Percentiles rank a stretch among this genome's conserved stretches.
Evolutionary conservation across 345 rosid species (phyloP).

Genomic region (Gossypioides kirkii): DNA sequence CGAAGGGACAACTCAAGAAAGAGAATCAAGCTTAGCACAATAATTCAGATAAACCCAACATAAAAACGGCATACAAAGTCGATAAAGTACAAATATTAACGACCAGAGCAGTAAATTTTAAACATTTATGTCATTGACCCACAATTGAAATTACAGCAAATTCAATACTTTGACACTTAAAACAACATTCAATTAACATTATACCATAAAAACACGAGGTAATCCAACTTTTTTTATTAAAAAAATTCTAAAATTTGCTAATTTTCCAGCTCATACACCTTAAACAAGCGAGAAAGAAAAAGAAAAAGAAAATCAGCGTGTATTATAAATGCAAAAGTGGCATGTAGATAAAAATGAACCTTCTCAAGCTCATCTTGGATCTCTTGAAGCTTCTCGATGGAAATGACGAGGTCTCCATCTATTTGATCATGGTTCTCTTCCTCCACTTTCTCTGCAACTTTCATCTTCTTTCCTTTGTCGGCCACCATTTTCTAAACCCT

Average conservation of each 20-base stretch:
- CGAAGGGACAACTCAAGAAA: no score
- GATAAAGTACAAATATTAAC: neutral
- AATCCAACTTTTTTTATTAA: neutral
- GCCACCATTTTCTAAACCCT: neutral
- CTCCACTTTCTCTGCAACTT: constrained; percentile 50
- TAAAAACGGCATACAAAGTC: neutral
- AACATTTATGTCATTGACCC: neutral
- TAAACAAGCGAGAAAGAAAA: neutral
- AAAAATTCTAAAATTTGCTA: neutral
- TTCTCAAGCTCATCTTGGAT: constrained; percentile 94
- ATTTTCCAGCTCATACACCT: neutral
- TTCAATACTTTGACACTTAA: neutral
- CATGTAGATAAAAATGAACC: constrained; percentile 27
- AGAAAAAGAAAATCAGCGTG: neutral
- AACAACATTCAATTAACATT: neutral
- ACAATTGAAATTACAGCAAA: neutral
- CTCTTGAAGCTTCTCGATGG: constrained; percentile 95
- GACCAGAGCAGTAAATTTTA: no score
- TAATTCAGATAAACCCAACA: no score
- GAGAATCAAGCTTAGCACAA: neutral
- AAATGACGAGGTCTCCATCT: constrained; percentile 73
- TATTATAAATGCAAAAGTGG: no score
- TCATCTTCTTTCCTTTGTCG: constrained; percentile 23
- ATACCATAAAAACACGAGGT: neutral
- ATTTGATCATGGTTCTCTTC: constrained; percentile 66